Evolutionary conservation across 2,329 filamentous ascomycete species (phyloP), one percentile per base, ranked within the genome.

Genomic region (Aspergillus sp.): DNA sequence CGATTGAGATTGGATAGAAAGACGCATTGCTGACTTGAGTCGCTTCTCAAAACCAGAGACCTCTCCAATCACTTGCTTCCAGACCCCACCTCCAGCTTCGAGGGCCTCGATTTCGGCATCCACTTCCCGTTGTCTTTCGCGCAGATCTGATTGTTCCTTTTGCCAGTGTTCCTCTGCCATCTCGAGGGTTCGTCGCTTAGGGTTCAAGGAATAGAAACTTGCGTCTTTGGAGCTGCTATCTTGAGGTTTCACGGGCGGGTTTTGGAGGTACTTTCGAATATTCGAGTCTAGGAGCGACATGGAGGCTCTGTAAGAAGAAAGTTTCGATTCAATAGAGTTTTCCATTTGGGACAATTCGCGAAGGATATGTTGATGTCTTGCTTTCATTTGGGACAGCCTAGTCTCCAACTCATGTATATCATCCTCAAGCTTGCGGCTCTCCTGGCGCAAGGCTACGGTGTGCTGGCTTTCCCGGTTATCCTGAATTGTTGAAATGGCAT

Each of bases 391-490:
- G 57, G 78, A 78, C 7, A 89, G 74, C 63, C 79, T 82, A 56
- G 80, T 77, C 70, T 89, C 86, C 58, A 87, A 72, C 58, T 84
- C 81, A 55, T 79, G 77, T 63, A 89, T 88, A 60, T 88, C 82
- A 49, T 74, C 71, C 55, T 87, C 83, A 23, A 89, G 74, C 25
- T 68, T 74, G 19, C 77, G 77, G 5, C 83, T 82, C 68, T 87
- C 82, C 10, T 78, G 73, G 61, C 80, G 78, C 25, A 88, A 72
- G 8, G 74, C 69, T 28, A 78, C 74, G 2, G 79, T 75, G 41
- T 77, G 77, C 49, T 76, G 74, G 25, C 77, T 79, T 23, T 81
- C 78, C 58, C 78, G 76, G 25, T 80, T 77, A 47, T 74, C 70
- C 58, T 83, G 77, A 17, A 87, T 84, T 8, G 74, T 73, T 4